phyloP scores from a whole-genome alignment of 208 protist species.

The Naegleria gruberi region DNA sequence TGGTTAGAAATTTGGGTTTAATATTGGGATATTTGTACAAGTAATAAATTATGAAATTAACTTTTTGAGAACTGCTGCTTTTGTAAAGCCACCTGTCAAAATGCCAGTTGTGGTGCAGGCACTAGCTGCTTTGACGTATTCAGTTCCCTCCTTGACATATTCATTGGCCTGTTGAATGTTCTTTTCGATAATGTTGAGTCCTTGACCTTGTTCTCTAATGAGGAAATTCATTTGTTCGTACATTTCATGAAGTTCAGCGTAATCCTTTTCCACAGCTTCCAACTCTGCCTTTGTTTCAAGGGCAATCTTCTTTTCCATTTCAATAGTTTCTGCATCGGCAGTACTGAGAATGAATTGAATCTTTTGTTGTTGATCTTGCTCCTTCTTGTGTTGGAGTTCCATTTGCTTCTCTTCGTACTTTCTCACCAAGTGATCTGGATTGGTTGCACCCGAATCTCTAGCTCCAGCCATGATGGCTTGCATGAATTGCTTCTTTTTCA shows the following conservation, averaged over 20 bases:
- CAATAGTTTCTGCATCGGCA: not conserved
- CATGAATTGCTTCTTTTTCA: not conserved
- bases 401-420: not conserved
- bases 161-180: not conserved
- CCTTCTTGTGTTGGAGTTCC: not conserved
- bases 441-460: not conserved
- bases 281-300: not conserved
- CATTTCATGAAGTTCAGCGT: not conserved
- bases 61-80: not conserved
- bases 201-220: not conserved
- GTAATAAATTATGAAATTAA: not conserved
- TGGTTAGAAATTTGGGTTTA: too few species aligned
- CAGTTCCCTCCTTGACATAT: not conserved
- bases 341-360: not conserved
- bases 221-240: not conserved
- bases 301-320: not conserved
- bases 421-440: not conserved
- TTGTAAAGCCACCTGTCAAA: not conserved
- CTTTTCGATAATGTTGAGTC: not conserved
- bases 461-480: not conserved
- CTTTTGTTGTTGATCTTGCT: not conserved
- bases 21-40: too few species aligned
- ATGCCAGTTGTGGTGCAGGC: not conserved
- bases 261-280: not conserved
- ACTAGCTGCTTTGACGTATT: conserved; percentile 1